These are phyloP conservation scores for Rhizophagus clarus DNA, from an alignment of 192 early-diverging fungal species.

Conservation along the genomic window DNA sequence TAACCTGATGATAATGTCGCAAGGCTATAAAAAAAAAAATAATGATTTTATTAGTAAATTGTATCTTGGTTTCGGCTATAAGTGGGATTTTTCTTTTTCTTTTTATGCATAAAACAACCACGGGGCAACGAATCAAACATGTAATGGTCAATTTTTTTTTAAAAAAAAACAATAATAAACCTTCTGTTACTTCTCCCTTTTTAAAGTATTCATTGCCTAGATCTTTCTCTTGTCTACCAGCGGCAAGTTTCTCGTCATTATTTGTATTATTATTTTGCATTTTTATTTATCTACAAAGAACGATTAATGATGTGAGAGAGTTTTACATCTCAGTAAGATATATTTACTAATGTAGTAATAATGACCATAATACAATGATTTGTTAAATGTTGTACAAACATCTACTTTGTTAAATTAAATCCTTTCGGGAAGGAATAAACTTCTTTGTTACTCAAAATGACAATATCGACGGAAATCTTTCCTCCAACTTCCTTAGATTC, in stretches of 20 bases:
- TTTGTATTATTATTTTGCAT: background rate
- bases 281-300: background rate
- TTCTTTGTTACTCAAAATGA: background rate
- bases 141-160: background rate
- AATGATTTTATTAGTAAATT: background rate
- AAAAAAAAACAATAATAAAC: slow-evolving; percentile 27
- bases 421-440: too few species aligned
- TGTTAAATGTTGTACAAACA: too few species aligned
- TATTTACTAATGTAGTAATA: too few species aligned
- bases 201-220: slow-evolving; percentile 46
- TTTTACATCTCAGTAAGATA: too few species aligned
- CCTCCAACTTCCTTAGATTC: background rate
- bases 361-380: too few species aligned
- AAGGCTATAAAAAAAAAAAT: slow-evolving; percentile 34
- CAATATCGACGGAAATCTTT: background rate
- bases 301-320: too few species aligned
- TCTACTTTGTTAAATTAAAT: too few species aligned
- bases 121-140: too few species aligned
- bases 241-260: slow-evolving; percentile 35
- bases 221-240: slow-evolving; percentile 38
- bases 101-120: too few species aligned
- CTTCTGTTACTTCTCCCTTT: slow-evolving; percentile 37
- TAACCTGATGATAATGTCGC: slow-evolving; percentile 43
- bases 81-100: too few species aligned
- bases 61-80: too few species aligned